Percentiles rank a stretch among this genome's conserved stretches.
These are phyloP conservation scores for Aspergillus chevalieri DNA, from an alignment of 2,329 filamentous ascomycete genomes.

Conservation along the genomic window DNA sequence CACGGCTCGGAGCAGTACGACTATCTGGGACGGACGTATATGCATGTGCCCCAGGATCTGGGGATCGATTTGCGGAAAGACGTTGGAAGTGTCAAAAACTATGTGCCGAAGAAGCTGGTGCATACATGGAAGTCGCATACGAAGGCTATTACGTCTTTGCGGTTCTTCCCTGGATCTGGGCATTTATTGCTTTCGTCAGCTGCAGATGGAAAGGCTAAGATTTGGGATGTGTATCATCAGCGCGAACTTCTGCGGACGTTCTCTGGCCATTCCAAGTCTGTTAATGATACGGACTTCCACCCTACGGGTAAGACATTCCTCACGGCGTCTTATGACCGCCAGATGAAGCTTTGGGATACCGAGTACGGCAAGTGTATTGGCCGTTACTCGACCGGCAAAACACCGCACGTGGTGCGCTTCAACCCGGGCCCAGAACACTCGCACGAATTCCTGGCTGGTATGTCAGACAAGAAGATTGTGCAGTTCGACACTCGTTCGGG, in stretches of 20 bases:
- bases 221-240: constrained; percentile 91
- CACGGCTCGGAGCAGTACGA: constrained; percentile 78
- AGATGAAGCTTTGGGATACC: constrained; percentile 98
- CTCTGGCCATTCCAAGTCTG: constrained; percentile 79
- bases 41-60: constrained; percentile 92
- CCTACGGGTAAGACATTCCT: constrained; percentile 76
- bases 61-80: constrained; percentile 81
- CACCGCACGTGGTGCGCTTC: constrained; percentile 89
- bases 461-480: constrained; percentile 98
- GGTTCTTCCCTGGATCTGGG: constrained; percentile 81
- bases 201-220: constrained; percentile 83
- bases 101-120: constrained; percentile 87
- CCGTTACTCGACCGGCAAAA: constrained; percentile 89
- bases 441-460: constrained; percentile 89
- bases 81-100: constrained; percentile 74
- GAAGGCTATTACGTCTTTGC: constrained; percentile 80
- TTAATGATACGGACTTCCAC: constrained; percentile 88
- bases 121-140: constrained; percentile 82
- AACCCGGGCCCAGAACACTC: constrained; percentile 71
- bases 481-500: constrained; percentile 85
- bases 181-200: constrained; percentile 86
- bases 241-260: constrained; percentile 87
- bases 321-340: constrained; percentile 85
- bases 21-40: constrained; percentile 92
- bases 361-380: constrained; percentile 84